Evolutionary conservation across 257 asterid species (phyloP).

Genomic region (Solanum virginianum): DNA sequence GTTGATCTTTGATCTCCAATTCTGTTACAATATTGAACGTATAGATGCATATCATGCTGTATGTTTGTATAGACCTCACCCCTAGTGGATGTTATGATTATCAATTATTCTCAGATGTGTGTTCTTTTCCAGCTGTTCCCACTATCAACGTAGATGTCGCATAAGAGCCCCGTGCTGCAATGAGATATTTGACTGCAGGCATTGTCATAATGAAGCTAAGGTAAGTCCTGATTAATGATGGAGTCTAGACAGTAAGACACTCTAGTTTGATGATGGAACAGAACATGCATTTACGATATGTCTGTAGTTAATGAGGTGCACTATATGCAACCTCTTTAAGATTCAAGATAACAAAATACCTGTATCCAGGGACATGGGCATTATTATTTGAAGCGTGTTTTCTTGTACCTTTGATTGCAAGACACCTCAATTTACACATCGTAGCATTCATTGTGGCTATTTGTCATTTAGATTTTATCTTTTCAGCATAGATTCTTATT

Average conservation of each 20-base stretch:
- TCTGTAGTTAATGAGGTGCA: not conserved
- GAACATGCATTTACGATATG: not conserved
- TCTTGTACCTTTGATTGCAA: not conserved
- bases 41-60: not conserved
- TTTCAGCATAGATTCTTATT: not conserved
- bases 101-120: not conserved
- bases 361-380: not conserved
- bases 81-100: not conserved
- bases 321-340: not conserved
- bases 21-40: not conserved
- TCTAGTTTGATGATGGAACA: not conserved
- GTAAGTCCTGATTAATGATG: conserved; percentile 15
- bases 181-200: conserved; percentile 74
- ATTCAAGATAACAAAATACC: not conserved
- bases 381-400: not conserved
- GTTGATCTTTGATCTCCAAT: not conserved
- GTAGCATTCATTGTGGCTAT: not conserved
- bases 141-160: conserved; percentile 76
- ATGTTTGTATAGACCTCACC: not conserved
- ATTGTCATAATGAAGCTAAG: conserved; percentile 90
- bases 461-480: not conserved
- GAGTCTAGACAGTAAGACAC: not conserved
- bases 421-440: not conserved
- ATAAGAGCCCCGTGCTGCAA: conserved; percentile 83
- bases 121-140: conserved; percentile 50